Evolutionary conservation across 768 basidiomycete genomes (phyloP).

Genomic region (Hygrocybe punicea): DNA sequence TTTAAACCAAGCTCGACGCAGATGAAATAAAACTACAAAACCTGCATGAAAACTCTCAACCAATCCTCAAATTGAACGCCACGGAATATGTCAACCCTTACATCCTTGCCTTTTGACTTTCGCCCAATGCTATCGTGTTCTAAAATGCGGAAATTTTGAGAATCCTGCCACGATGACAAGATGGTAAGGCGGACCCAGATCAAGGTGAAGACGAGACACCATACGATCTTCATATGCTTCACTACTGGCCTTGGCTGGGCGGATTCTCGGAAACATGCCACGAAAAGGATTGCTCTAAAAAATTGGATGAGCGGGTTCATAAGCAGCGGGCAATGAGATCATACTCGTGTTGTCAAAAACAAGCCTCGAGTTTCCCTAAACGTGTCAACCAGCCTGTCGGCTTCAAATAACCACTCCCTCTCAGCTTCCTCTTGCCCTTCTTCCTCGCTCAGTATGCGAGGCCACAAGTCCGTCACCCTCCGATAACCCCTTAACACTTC

Average conservation of each 20-base stretch:
- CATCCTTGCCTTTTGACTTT: constrained; percentile 43
- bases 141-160: constrained; percentile 18
- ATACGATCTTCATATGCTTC: constrained; percentile 70
- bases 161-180: too few species aligned
- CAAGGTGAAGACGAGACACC: constrained; percentile 72
- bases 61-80: constrained; percentile 82
- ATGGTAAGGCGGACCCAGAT: constrained; percentile 54
- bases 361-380: constrained; percentile 84
- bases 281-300: constrained; percentile 53
- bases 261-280: constrained; percentile 61
- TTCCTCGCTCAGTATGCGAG: constrained; percentile 38
- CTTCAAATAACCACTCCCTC: constrained; percentile 77
- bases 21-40: constrained; percentile 23
- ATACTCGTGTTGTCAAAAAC: constrained; percentile 74
- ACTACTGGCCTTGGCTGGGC: constrained; percentile 34
- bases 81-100: constrained; percentile 66
- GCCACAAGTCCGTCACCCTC: constrained; percentile 62
- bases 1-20: neutral
- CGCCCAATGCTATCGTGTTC: constrained; percentile 56
- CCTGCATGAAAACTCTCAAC: constrained; percentile 83
- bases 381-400: constrained; percentile 81
- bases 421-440: constrained; percentile 49
- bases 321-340: neutral
- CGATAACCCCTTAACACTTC: constrained; percentile 58
- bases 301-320: neutral